Evolutionary conservation across 352 stramenopile genomes (phyloP), one percentile per base, ranked within the genome.

Genomic region (Phytophthora foliorum): DNA sequence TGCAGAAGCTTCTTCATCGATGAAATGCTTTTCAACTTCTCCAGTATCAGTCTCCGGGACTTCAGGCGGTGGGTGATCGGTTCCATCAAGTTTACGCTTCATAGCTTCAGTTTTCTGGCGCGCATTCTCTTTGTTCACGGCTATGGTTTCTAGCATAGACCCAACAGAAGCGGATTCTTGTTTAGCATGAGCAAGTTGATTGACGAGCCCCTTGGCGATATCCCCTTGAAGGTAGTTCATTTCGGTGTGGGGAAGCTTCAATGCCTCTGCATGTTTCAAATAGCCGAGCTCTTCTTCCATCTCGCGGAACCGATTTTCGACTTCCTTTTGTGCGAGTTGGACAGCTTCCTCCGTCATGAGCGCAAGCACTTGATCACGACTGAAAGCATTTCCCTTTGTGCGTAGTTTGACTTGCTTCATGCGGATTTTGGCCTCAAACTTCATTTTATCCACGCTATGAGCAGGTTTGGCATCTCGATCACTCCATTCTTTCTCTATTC

Each of bases 371-470:
- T 95, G 87, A 24, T 96, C 85, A 0, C 92, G 84, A 39, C 63
- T 83, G 54, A 97, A 86, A 22, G 70, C 62, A 22, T 94, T 88
- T 5, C 91, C 92, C 50, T 95, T 94, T 3, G 93, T 94, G 14
- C 92, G 83, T 21, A 98, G 69, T 69, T 97, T 97, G 17, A 94
- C 91, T 70, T 98, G 94, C 27, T 92, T 91, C 85, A 97, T 98
- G 24, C 94, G 88, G 31, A 98, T 93, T 69, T 96, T 97, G 2
- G 92, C 92, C 61, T 98, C 92, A 60, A 97, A 97, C 57, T 97
- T 98, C 88, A 98, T 97, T 75, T 96, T 95, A 62, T 91, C 90
- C 11, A 97, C 78, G 29, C 74, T 90, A 39, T 90, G 86, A 3
- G 75, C 88, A 9, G 81, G 78, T 53, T 90, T 89, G 9, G 69